These are phyloP conservation scores for Filobasidium wieringae DNA, from an alignment of 768 basidiomycete genomes.

Conservation along the genomic window DNA sequence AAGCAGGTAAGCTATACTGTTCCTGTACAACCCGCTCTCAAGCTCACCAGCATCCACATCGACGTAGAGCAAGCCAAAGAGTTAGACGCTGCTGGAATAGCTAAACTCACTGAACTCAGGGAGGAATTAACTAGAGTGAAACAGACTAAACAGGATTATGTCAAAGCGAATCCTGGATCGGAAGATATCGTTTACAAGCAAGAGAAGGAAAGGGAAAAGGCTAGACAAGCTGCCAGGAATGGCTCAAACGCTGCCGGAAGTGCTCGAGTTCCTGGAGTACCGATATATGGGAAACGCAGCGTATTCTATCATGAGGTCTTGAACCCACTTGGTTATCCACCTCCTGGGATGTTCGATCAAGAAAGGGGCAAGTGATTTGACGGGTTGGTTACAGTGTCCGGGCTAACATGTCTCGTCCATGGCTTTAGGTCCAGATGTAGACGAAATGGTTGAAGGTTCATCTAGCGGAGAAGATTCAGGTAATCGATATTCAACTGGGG, in stretches of 20 bases:
- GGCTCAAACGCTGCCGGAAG: slow-evolving; percentile 39
- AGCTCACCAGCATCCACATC: slow-evolving; percentile 45
- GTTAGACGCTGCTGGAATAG: slow-evolving; percentile 45
- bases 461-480: slow-evolving; percentile 16
- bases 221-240: slow-evolving; percentile 40
- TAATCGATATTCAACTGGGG: neutral
- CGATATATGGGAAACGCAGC: slow-evolving; percentile 80
- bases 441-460: slow-evolving; percentile 30
- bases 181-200: slow-evolving; percentile 62
- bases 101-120: slow-evolving; percentile 60
- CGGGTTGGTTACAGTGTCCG: neutral
- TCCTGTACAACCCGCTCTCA: neutral
- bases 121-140: slow-evolving; percentile 66
- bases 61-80: slow-evolving; percentile 14
- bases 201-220: slow-evolving; percentile 49
- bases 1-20: slow-evolving; percentile 22
- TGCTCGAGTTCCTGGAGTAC: slow-evolving; percentile 60
- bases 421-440: slow-evolving; percentile 42
- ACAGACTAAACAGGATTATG: slow-evolving; percentile 80
- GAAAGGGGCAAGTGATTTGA: slow-evolving; percentile 57
- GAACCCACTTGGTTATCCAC: slow-evolving; percentile 87
- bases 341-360: slow-evolving; percentile 92
- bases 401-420: neutral
- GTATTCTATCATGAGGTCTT: slow-evolving; percentile 85
- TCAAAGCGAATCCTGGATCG: slow-evolving; percentile 86